Conservation (phyloP, 371 early-diverging fungal species). For the Mucor mucedo region DNA sequence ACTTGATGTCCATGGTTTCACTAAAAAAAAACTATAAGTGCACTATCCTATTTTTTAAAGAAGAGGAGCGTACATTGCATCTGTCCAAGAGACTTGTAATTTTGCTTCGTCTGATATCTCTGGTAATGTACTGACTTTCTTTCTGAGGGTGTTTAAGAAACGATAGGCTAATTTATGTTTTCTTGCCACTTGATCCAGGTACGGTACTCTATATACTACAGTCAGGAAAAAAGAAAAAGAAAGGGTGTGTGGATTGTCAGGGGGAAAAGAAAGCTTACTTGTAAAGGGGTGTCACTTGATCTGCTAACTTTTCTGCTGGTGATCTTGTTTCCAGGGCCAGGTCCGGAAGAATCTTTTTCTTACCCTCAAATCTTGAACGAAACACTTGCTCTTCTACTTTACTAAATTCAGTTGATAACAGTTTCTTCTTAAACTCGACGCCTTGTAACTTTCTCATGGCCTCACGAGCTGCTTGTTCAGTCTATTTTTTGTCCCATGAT, state of each 20-base stretch:
- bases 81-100: constrained; percentile 47
- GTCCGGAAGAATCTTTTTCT: not conserved
- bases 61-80: constrained; percentile 30
- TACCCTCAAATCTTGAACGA: constrained; percentile 12
- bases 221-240: not conserved
- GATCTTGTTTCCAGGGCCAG: constrained; percentile 44
- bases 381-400: constrained; percentile 13
- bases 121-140: constrained; percentile 23
- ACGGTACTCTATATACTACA: constrained; percentile 21
- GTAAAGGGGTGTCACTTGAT: constrained; percentile 72
- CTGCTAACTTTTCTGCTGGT: constrained; percentile 66
- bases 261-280: constrained; percentile 1
- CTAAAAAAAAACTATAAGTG: constrained; percentile 1
- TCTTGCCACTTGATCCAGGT: constrained; percentile 33
- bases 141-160: constrained; percentile 31
- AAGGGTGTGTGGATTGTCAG: not conserved
- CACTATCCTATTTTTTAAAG: not conserved
- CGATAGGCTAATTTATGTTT: constrained; percentile 34
- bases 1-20: constrained; percentile 42
- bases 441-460: constrained; percentile 19
- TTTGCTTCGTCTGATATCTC: constrained; percentile 30
- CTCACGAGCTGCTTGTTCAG: constrained; percentile 13
- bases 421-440: constrained; percentile 15
- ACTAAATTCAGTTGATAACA: constrained; percentile 15
- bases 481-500: constrained; percentile 9